Evolutionary conservation across 805 yeast genomes (phyloP), one percentile per base, ranked within the genome.

Genomic region (Isabelozyma gotoi): DNA sequence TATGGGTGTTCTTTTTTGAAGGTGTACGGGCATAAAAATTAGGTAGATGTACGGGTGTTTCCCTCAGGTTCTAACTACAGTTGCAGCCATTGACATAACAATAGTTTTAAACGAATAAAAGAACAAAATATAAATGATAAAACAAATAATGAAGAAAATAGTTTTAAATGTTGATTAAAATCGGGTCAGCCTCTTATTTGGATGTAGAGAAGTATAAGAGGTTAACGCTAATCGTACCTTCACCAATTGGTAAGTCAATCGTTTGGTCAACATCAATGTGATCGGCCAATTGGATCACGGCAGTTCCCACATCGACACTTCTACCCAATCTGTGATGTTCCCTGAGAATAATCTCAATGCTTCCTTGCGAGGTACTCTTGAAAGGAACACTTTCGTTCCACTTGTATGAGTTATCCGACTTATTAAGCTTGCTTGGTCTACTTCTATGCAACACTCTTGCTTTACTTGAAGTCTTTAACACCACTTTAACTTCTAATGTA

Each of bases 271-370:
- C 68, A 49, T 78, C 80, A 36, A 69, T 52, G n/a, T 67, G 74
- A 14, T 83, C 83, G 33, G 65, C 56, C 48, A 87, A 65, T 10
- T 67, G 63, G 21, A 88, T 53, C 32, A 78, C 70, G 7, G 81
- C 81, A 38, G 72, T 72, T 10, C 85, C 96, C 33, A 89, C 43
- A 44, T 80, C 86, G 19, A 71, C 68, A 51, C 80, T 84, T 56
- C 84, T 82, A 32, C 96, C 90, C 52, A 91, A 76, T 2, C 81
- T 76, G 59, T 87, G 94, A 56, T 80, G 85, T 27, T 82, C 80
- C 34, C 80, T 71, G 19, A 88, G 78, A 33, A 74, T 72, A 55
- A 92, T 78, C 2, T 79, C 67, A 34, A 91, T 55, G 42, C 70
- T 74, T 3, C 84, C 82, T 8, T 78, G 84, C 4, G 82, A 64